Conservation (phyloP, 495 filamentous ascomycete species). For the Immersiella caudata region DNA sequence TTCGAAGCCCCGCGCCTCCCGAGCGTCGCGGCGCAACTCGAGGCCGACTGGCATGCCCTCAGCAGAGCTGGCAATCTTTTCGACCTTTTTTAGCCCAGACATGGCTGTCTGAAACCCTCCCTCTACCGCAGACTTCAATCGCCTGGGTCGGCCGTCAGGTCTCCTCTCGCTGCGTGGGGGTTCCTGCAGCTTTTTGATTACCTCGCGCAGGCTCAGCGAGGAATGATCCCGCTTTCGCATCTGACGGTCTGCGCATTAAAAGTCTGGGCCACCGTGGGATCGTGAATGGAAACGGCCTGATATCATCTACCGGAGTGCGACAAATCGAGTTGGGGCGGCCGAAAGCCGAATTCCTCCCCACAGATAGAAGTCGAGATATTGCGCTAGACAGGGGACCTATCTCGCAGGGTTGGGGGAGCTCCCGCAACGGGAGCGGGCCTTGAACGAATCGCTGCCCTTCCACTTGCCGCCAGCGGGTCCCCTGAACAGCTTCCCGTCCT, state of each 20-base stretch:
- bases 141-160: background rate
- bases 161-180: slow-evolving; percentile 17
- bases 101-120: slow-evolving; percentile 10
- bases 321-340: slow-evolving; percentile 12
- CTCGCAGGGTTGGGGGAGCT: slow-evolving; percentile 21
- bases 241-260: slow-evolving; percentile 8
- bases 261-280: slow-evolving; percentile 4
- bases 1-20: background rate
- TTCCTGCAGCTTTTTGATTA: slow-evolving; percentile 23
- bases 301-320: slow-evolving; percentile 17
- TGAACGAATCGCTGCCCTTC: slow-evolving; percentile 19
- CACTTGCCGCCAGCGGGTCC: slow-evolving; percentile 15
- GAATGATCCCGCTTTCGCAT: slow-evolving; percentile 11
- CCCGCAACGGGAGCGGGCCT: slow-evolving; percentile 22
- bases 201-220: slow-evolving; percentile 2
- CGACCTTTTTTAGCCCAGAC: slow-evolving; percentile 4
- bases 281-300: background rate
- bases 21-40: slow-evolving; percentile 11
- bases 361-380: slow-evolving; percentile 7
- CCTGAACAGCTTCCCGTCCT: background rate
- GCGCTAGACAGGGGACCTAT: slow-evolving; percentile 19
- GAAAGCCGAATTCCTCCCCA: slow-evolving; percentile 15
- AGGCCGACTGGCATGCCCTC: slow-evolving; percentile 8
- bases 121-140: slow-evolving; percentile 13
- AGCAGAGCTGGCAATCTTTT: background rate